phyloP scores from a whole-genome alignment of 192 early-diverging fungal species.

The Backusella westeae region DNA sequence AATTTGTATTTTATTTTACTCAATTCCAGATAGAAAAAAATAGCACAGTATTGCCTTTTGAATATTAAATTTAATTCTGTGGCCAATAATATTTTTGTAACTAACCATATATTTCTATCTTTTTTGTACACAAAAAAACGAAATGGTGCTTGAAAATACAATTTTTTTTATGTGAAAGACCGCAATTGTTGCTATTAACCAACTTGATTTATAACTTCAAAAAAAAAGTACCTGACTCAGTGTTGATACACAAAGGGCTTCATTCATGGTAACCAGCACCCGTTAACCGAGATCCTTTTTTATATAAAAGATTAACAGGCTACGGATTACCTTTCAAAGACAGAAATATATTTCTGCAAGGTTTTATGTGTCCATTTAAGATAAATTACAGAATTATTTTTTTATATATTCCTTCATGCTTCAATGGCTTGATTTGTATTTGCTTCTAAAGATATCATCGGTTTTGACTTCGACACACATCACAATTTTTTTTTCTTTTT shows the following conservation, averaged over 20 bases:
- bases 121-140: background rate
- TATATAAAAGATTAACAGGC: background rate
- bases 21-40: background rate
- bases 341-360: background rate
- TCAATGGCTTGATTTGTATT: background rate
- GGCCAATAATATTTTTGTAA: background rate
- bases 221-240: background rate
- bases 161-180: background rate
- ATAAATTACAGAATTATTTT: background rate
- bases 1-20: background rate
- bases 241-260: background rate
- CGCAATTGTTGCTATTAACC: background rate
- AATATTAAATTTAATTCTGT: constrained; percentile 2
- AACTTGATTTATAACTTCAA: background rate
- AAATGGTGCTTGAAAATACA: background rate
- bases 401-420: background rate
- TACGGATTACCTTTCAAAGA: background rate
- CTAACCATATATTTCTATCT: background rate
- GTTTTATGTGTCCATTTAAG: background rate
- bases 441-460: background rate
- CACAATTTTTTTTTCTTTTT: background rate
- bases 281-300: background rate
- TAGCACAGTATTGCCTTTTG: background rate
- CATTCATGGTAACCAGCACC: background rate
- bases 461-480: background rate